Base-by-base conservation (phyloP, 805 yeast species). In the Zygotorulaspora florentina region DNA sequence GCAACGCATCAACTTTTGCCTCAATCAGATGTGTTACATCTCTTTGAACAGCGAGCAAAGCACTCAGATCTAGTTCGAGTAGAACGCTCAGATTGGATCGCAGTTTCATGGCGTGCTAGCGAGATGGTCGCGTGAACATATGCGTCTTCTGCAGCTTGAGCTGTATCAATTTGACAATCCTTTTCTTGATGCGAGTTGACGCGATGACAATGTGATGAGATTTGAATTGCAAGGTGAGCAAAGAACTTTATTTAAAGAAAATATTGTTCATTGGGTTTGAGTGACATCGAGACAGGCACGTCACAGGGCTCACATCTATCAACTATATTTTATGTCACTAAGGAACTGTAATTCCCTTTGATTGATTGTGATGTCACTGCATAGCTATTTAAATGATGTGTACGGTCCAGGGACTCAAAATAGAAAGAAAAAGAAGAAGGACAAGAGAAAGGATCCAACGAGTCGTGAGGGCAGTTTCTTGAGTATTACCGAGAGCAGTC, bases 301-400 rank as follows among this genome's bases (percentile, higher is more conserved):
- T 9, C 8, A 8, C n/a, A 8, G 9, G 8, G 8, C 15, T 29
- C 33, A 3, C 33, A 12, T 13, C 8, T 29, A 29, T 27, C 29
- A 29, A 9, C 33, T 29, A 4, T 29, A 20, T 20, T 20, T 20
- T 20, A 20, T 20, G 25, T 20, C 25, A 20, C 7, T 7, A 7
- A 20, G 7, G 7, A 20, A 7, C 25, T 7, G 4, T 7, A 7
- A 5, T 20, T 20, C 4, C 7, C 25, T 20, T 20, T 20, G 12
- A 33, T n/a, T 15, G 18, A 31, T 11, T 8, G 15, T 13, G 20
- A 73, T 73, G 78, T 72, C 77, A 2, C 55, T 76, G 27, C 68
- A 75, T 35, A 75, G 71, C 40, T 77, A 76, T 48, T 59, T 77
- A 34, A 64, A 72, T 7, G 68, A 72, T 50, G 71, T 71, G 30